Evolutionary conservation across 202 grass and related monocot genomes (phyloP).

Genomic region (Zoysia matrella): DNA sequence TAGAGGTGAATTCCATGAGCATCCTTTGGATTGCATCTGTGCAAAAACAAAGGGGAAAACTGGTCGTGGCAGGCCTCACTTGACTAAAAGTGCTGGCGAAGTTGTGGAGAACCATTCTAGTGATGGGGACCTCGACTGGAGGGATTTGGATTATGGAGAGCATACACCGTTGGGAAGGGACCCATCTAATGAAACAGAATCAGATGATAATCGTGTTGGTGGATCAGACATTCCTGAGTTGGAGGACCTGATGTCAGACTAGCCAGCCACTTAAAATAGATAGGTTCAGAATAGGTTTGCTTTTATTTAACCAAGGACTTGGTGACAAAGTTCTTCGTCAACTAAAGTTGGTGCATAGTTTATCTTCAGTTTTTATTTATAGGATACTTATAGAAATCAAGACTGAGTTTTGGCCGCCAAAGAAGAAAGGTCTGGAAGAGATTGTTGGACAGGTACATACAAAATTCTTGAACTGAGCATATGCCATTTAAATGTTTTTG

Average conservation of each 20-base stretch:
- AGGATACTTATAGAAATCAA: conserved; percentile 32
- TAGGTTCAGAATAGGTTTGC: conserved; percentile 31
- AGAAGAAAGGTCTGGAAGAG: conserved; percentile 24
- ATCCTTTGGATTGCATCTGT: conserved; percentile 87
- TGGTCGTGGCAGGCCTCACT: conserved; percentile 31
- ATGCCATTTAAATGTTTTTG: background rate
- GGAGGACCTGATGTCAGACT: conserved; percentile 72
- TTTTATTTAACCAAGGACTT: conserved; percentile 1
- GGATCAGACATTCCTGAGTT: conserved; percentile 57
- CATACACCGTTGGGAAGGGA: conserved; percentile 57
- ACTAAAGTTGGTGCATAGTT: conserved; percentile 41
- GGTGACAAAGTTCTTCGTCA: conserved; percentile 17
- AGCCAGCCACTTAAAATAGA: conserved; percentile 49
- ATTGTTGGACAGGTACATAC: conserved; percentile 52
- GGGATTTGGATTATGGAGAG: conserved; percentile 85
- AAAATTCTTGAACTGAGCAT: conserved; percentile 15
- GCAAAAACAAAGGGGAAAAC: conserved; percentile 49
- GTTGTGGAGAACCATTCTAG: conserved; percentile 42
- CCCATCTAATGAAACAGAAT: conserved; percentile 56
- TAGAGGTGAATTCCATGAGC: conserved; percentile 92
- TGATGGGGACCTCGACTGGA: conserved; percentile 63
- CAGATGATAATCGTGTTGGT: conserved; percentile 52
- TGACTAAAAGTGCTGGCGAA: conserved; percentile 37
- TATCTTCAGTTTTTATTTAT: conserved; percentile 50
- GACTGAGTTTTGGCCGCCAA: conserved; percentile 21